Percentiles rank a stretch among this genome's conserved stretches.
Conservation (phyloP, 2,329 filamentous ascomycete genomes). For the Rachicladosporium sp. region DNA sequence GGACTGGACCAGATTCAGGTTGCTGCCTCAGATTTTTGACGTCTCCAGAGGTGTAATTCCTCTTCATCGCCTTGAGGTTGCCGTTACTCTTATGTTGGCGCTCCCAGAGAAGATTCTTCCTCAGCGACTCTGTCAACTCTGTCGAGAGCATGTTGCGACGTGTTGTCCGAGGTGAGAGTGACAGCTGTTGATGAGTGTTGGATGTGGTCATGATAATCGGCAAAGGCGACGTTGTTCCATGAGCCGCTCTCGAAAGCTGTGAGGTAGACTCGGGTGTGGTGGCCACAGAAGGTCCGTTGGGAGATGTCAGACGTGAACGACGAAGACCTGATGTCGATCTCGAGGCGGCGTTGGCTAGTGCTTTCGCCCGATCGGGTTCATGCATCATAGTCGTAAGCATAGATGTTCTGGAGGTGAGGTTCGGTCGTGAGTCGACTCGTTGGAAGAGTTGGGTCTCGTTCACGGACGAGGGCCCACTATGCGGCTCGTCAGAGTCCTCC, state of each 20-base stretch:
- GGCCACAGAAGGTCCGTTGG: slow-evolving; percentile 53
- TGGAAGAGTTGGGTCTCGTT: slow-evolving; percentile 67
- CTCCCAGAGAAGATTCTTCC: slow-evolving; percentile 87
- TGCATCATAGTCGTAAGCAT: slow-evolving; percentile 83
- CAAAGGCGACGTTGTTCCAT: slow-evolving; percentile 49
- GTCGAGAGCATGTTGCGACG: slow-evolving; percentile 91
- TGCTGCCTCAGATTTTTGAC: slow-evolving; percentile 78
- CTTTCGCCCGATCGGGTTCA: slow-evolving; percentile 60
- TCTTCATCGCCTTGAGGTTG: slow-evolving; percentile 76
- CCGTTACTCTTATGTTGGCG: slow-evolving; percentile 87
- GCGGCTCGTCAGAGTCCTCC: slow-evolving; percentile 55
- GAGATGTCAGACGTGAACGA: slow-evolving; percentile 53
- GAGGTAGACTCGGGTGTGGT: slow-evolving; percentile 36
- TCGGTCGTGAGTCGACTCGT: slow-evolving; percentile 76
- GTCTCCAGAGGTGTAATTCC: slow-evolving; percentile 81
- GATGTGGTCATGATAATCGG: slow-evolving; percentile 65
- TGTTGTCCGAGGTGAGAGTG: slow-evolving; percentile 81
- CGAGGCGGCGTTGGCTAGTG: slow-evolving; percentile 54
- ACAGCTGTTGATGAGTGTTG: slow-evolving; percentile 43
- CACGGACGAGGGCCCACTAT: slow-evolving; percentile 71
- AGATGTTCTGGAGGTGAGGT: slow-evolving; percentile 74
- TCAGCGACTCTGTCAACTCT: slow-evolving; percentile 83
- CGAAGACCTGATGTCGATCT: slow-evolving; percentile 42
- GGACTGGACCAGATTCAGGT: slow-evolving; percentile 50
- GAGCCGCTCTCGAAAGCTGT: slow-evolving; percentile 12